Base-by-base conservation (phyloP, 495 filamentous ascomycete genomes). In the Astrothelium macrocarpum region DNA sequence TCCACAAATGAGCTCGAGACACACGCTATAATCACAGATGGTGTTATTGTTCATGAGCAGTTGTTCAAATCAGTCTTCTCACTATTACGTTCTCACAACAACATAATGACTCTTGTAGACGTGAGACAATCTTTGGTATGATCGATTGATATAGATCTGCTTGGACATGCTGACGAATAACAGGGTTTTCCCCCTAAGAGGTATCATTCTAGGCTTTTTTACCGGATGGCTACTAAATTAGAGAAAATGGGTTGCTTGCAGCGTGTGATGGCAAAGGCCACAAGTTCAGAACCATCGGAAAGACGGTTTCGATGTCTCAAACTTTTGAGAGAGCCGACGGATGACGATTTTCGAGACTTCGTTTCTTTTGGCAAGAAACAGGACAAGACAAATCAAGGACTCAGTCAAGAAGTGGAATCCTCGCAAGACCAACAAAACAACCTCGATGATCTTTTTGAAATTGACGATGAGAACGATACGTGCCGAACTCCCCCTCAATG, bases 301-400 rank as follows among this genome's bases (percentile, higher is more conserved):
- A 69, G 68, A 43, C 74, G 76, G 26, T 76, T 80, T 62, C 74
- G 78, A 18, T 92, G 90, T 65, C 77, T 95, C 36, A 86, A 87
- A 72, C 87, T 90, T 39, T 64, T 92, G 25, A 82, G 90, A 23
- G 87, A 90, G n/a, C 88, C 88, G 16, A 83, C 80, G 4, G 73
- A 81, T 16, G 79, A 81, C 12, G 90, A 95, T 67, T 78, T 84
- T 72, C 77, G 82, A 23, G 77, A 79, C 2, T 56, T 56, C 20
- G 49, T 26, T 11, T 28, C n/a, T 10, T 56, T 56, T 56, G 49
- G 49, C 25, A 26, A 29, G 16, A 56, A 28, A 62, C 23, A 59
- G 59, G 59, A 60, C 59, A 56, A 29, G 25, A 2, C 3, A 9
- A 29, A 26, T 16, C 25, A 9, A 1, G 63, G 60, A 16, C 25